These are phyloP conservation scores for Backusella sp. DNA, from an alignment of 192 early-diverging fungal genomes.

Conservation along the genomic window DNA sequence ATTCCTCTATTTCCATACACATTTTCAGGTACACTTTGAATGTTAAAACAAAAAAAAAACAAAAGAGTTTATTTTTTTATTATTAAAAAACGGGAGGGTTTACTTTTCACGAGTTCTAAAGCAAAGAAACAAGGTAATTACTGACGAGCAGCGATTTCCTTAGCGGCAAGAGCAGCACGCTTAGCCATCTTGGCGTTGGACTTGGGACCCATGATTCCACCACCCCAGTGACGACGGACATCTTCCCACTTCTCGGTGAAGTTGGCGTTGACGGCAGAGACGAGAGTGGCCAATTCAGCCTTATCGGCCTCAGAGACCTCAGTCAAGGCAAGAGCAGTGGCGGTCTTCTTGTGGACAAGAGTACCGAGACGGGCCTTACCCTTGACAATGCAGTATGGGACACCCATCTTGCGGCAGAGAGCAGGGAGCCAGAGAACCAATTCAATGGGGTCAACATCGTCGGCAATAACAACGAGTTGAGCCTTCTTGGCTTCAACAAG, in stretches of 20 bases:
- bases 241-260: constrained; percentile 96
- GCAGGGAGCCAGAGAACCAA: constrained; percentile 98
- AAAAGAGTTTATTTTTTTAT: not conserved
- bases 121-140: constrained; percentile 16
- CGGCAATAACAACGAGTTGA: constrained; percentile 97
- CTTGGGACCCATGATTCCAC: constrained; percentile 96
- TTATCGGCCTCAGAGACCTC: constrained; percentile 97
- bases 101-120: not conserved
- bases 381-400: constrained; percentile 99
- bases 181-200: constrained; percentile 81
- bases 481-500: constrained; percentile 99
- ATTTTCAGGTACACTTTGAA: not conserved
- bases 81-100: not conserved
- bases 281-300: no score
- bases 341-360: constrained; percentile 99
- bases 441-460: constrained; percentile 99
- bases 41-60: not conserved
- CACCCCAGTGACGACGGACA: constrained; percentile 93
- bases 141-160: constrained; percentile 44
- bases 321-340: constrained; percentile 93
- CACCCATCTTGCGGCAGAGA: constrained; percentile 99
- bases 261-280: constrained; percentile 92
- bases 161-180: constrained; percentile 59
- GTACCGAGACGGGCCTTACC: constrained; percentile 98
- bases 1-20: not conserved